A percentile compares a stretch with the other conserved stretches of the same genome.
Evolutionary conservation across 352 stramenopile genomes (phyloP).

Genomic region (Pythium brassicae): DNA sequence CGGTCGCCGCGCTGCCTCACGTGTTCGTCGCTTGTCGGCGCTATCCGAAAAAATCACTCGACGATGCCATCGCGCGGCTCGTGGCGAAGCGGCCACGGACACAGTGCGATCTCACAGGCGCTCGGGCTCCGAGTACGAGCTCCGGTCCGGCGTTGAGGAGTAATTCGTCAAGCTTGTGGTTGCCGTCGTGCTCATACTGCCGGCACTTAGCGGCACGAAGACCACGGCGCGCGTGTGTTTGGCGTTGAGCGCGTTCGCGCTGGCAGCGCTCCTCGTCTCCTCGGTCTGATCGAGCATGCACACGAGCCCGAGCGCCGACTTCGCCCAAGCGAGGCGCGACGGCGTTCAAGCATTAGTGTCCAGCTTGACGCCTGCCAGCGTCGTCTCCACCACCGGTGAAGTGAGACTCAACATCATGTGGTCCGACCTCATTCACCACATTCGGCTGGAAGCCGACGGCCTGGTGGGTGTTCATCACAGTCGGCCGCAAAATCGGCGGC

Average conservation of each 20-base stretch:
- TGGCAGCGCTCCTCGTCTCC: conserved; percentile 16
- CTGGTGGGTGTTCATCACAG: not conserved
- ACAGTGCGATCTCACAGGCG: no score
- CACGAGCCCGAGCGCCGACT: not conserved
- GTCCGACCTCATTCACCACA: not conserved
- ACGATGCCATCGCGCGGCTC: no score
- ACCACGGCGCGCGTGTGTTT: conserved; percentile 13
- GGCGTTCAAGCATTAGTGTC: no score
- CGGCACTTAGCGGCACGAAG: conserved; percentile 17
- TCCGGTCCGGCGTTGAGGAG: not conserved
- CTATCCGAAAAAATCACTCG: no score
- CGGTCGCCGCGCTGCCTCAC: no score
- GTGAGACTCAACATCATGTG: conserved; percentile 58
- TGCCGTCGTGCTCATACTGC: conserved; percentile 10
- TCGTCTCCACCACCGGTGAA: no score
- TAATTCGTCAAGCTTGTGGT: conserved; percentile 19
- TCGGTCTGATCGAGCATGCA: conserved; percentile 12
- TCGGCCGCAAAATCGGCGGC: conserved; percentile 2
- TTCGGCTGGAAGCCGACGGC: no score
- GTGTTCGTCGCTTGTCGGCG: no score
- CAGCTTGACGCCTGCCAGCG: no score
- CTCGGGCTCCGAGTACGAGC: not conserved
- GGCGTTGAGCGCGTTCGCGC: conserved; percentile 5
- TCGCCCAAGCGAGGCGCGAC: conserved; percentile 1
- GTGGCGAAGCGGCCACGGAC: no score